A percentile compares a stretch with the other conserved stretches of the same genome.
Conservation (phyloP, 208 protist species). For the Entamoeba moshkovskii region DNA sequence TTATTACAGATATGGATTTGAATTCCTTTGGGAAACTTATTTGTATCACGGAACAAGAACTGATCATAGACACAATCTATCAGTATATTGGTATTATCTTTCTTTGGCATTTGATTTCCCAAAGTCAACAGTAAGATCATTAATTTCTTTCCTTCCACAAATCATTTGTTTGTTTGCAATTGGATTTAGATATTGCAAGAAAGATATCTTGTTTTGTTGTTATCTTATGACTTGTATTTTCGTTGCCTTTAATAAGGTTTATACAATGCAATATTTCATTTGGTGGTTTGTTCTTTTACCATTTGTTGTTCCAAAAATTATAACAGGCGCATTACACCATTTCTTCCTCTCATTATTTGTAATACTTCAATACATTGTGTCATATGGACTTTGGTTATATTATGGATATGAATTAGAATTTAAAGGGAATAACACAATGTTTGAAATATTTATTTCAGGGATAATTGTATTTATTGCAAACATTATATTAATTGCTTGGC, state of each 20-base stretch:
- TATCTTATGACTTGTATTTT: conserved; percentile 64
- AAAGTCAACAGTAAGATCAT: conserved; percentile 44
- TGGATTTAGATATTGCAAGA: conserved; percentile 51
- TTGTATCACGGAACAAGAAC: conserved; percentile 51
- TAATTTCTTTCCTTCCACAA: conserved; percentile 63
- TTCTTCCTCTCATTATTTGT: background rate
- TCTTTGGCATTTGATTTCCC: conserved; percentile 45
- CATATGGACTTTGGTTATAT: background rate
- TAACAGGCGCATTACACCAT: background rate
- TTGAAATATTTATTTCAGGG: background rate
- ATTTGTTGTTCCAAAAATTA: background rate
- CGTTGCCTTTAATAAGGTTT: conserved; percentile 75
- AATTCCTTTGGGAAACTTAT: conserved; percentile 50
- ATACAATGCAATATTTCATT: conserved; percentile 77
- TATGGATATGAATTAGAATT: background rate
- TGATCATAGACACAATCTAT: conserved; percentile 68
- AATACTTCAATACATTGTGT: background rate
- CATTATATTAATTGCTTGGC: background rate
- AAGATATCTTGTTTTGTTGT: conserved; percentile 38
- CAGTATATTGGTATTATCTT: conserved; percentile 70
- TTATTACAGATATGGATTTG: conserved; percentile 50
- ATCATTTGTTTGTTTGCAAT: conserved; percentile 41
- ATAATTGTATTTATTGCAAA: background rate
- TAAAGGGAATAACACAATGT: background rate
- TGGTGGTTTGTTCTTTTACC: conserved; percentile 47